Conservation (phyloP, 495 filamentous ascomycete species). For the Hyaloscypha hepaticicola region DNA sequence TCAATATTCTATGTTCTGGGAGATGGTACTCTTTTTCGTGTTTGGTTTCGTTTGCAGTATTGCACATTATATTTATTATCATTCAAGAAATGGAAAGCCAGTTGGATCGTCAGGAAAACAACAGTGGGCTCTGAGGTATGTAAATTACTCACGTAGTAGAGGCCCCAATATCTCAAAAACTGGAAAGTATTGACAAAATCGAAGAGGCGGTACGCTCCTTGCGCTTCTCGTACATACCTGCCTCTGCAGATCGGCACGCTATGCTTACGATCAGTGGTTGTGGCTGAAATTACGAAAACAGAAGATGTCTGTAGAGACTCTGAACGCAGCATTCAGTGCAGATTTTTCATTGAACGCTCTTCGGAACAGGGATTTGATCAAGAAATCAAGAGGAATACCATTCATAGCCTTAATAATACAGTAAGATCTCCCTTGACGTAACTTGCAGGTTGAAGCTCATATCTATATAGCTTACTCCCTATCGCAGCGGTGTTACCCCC, state of each 20-base stretch:
- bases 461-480: conserved; percentile 21
- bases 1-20: no score
- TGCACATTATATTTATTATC: conserved; percentile 16
- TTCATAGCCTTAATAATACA: conserved; percentile 20
- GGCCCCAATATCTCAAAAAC: neutral
- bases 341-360: conserved; percentile 14
- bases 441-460: no score
- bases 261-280: conserved; percentile 26
- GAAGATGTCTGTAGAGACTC: conserved; percentile 12
- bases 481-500: conserved; percentile 27
- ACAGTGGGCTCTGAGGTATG: conserved; percentile 14
- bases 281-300: conserved; percentile 17
- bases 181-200: neutral
- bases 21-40: conserved; percentile 9
- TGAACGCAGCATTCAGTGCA: conserved; percentile 27
- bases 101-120: conserved; percentile 13
- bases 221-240: conserved; percentile 18
- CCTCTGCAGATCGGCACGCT: conserved; percentile 10
- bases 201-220: conserved; percentile 23
- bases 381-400: conserved; percentile 15
- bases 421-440: no score
- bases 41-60: conserved; percentile 6
- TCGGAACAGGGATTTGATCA: conserved; percentile 26
- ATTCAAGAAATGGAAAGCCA: neutral
- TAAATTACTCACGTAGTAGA: neutral